A percentile compares a stretch with the other conserved stretches of the same genome.
These are phyloP conservation scores for Elsinoe ampelina DNA, from an alignment of 2,329 filamentous ascomycete genomes.

Conservation along the genomic window DNA sequence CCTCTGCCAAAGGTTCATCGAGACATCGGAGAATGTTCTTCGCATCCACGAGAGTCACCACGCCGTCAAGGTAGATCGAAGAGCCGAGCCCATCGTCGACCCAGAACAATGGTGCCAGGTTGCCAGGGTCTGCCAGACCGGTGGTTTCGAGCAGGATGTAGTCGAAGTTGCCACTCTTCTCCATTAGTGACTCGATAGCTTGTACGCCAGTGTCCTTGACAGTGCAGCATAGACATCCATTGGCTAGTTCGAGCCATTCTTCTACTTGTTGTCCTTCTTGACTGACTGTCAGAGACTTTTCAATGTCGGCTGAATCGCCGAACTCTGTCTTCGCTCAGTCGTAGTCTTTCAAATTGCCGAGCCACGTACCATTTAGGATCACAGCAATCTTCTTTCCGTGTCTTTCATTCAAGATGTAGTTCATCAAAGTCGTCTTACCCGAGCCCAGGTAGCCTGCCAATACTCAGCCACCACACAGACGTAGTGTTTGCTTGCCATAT, in stretches of 20 bases:
- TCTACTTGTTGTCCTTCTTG: slow-evolving; percentile 67
- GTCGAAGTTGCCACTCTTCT: slow-evolving; percentile 85
- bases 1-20: slow-evolving; percentile 49
- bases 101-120: slow-evolving; percentile 94
- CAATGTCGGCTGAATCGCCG: slow-evolving; percentile 65
- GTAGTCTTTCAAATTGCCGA: not conserved
- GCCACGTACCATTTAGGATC: slow-evolving; percentile 68
- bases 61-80: slow-evolving; percentile 92
- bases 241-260: slow-evolving; percentile 92
- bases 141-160: slow-evolving; percentile 97
- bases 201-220: slow-evolving; percentile 93
- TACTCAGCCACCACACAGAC: not conserved
- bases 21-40: slow-evolving; percentile 80
- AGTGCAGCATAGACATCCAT: slow-evolving; percentile 95
- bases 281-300: slow-evolving; percentile 88
- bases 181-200: slow-evolving; percentile 93
- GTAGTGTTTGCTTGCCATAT: too few relatives aligned
- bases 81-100: slow-evolving; percentile 91
- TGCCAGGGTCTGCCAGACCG: slow-evolving; percentile 87
- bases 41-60: slow-evolving; percentile 90
- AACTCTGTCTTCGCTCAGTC: slow-evolving; percentile 24
- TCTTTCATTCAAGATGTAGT: slow-evolving; percentile 88
- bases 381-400: slow-evolving; percentile 98
- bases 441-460: slow-evolving; percentile 80
- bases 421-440: slow-evolving; percentile 89